Evolutionary conservation across 768 basidiomycete species (phyloP).

Genomic region (Lactifluus piperatus): DNA sequence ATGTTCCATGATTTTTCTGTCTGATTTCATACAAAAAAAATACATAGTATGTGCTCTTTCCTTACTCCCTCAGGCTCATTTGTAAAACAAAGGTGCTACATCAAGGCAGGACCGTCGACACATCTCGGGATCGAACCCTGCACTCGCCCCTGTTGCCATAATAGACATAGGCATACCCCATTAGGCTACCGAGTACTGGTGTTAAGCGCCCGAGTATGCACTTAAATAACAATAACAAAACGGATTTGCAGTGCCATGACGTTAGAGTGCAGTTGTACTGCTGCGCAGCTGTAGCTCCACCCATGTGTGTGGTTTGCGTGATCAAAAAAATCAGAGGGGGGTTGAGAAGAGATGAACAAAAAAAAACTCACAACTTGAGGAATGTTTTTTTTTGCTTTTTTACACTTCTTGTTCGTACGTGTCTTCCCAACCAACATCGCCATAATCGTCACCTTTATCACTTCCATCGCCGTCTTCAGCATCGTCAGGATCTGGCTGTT

Average conservation of each 20-base stretch:
- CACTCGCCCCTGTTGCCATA: conserved; percentile 28
- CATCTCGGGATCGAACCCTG: conserved; percentile 35
- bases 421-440: conserved; percentile 32
- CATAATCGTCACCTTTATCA: conserved; percentile 35
- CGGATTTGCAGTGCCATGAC: too few species aligned
- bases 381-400: too few species aligned
- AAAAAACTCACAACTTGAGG: not conserved
- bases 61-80: not conserved
- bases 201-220: not conserved
- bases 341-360: too few species aligned
- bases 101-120: not conserved
- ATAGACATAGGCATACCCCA: not conserved
- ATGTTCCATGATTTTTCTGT: too few species aligned
- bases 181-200: conserved; percentile 5
- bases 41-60: not conserved
- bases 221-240: not conserved
- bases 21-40: not conserved
- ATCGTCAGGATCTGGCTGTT: conserved; percentile 24
- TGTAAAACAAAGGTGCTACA: too few species aligned
- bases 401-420: conserved; percentile 67
- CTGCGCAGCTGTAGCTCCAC: not conserved
- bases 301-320: not conserved
- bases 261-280: too few species aligned
- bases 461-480: conserved; percentile 27
- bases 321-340: not conserved